Conservation (phyloP, 148 eudicot genomes). For the Rhododendron mucronatum region DNA sequence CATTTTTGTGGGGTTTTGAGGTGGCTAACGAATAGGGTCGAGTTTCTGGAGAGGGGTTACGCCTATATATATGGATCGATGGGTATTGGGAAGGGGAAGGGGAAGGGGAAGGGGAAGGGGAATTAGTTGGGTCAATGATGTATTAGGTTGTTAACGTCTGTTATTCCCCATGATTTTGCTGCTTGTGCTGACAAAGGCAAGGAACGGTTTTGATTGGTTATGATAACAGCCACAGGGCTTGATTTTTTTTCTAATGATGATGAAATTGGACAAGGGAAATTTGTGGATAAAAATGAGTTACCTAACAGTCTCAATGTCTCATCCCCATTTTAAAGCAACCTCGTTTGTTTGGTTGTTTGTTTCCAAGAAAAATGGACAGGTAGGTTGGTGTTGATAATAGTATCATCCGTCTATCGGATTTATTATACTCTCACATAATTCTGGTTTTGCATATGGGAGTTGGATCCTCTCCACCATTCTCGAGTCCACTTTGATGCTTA, state of each 20-base stretch:
- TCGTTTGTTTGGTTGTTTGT: neutral
- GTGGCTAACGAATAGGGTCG: neutral
- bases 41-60: neutral
- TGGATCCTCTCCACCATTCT: too few relatives aligned
- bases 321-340: neutral
- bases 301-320: neutral
- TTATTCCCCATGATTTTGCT: neutral
- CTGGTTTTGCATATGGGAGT: too few relatives aligned
- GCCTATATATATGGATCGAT: neutral
- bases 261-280: neutral
- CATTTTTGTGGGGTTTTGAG: conserved; percentile 20
- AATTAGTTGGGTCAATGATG: conserved; percentile 5
- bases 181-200: neutral
- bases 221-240: neutral
- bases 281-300: neutral
- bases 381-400: too few relatives aligned
- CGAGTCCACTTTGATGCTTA: too few relatives aligned
- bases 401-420: too few relatives aligned
- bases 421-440: too few relatives aligned
- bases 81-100: neutral
- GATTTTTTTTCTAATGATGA: neutral
- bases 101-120: neutral
- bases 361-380: neutral
- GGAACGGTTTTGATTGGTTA: neutral
- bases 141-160: neutral